Base-by-base conservation (phyloP, 1,139 yeast species). In the Suhomyces choctaworum region DNA sequence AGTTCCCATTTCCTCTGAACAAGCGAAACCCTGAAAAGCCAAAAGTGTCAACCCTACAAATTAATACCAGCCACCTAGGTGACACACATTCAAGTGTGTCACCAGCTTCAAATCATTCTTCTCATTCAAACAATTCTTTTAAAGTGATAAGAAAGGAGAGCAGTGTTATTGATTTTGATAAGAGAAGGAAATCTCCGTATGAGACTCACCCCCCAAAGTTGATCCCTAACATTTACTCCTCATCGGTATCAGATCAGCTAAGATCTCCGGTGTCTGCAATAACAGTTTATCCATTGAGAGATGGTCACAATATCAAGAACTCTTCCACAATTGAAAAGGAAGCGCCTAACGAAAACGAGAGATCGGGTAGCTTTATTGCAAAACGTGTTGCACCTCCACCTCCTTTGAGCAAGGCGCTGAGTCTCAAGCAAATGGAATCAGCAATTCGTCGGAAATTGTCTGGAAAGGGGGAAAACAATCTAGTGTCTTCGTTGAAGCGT, bases 151-250 rank as follows among this genome's bases (percentile, higher is more conserved):
- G 90, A 23, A 78, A 80, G n/a, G 78, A 75, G 27, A 67, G 74
- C 11, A 64, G 76, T 19, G 94, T 84, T 52, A 85, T 87, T 39
- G 89, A 88, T 59, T 86, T 87, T 54, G 94, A 87, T 51, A 82
- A 86, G 50, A 68, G 90, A 36, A 64, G 95, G 28, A 79, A 80
- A 33, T 82, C 95, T 0, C 95, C 95, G 1, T 83, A 76, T 49
- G 80, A 73, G 28, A 45, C 59, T 3, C 68, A 66, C 35, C 62
- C 71, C 1, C 74, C 76, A 1, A 67, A 67, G 37, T 47, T 64
- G 30, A 69, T 69, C 22, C 69, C 73, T 6, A 70, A 66, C 40
- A 70, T 68, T 12, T 67, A 66, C 40, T 63, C 73, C 0, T 67
- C 73, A 0, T 68, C 74, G 1, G 65, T 69, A 4, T 54, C 59